Evolutionary conservation across 2,329 filamentous ascomycete genomes (phyloP), one percentile per base, ranked within the genome.

Genomic region (Plectosphaerella sp.): DNA sequence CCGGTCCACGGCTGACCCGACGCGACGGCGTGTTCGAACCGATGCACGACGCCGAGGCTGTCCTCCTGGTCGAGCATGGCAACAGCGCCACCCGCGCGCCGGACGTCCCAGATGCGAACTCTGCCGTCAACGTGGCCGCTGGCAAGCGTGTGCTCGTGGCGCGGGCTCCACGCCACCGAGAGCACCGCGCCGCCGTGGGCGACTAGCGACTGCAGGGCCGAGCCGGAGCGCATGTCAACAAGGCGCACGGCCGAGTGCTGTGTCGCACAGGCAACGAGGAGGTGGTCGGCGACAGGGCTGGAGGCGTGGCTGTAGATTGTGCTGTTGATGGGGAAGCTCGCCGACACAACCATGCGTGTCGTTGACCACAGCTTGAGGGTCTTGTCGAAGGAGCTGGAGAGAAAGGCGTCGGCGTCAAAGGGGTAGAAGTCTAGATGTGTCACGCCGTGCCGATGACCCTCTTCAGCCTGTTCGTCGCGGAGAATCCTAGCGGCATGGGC

Each of bases 221-320:
- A 81, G 3, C 91, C 91, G 1, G 91, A 92, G 49, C 89, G 87
- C 35, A 97, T 77, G 64, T 97, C 93, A 6, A 97, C 83, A 7
- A 97, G 80, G 15, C 91, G 85, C 14, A 96, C 88, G 24, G 88
- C 80, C 7, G 90, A 89, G 64, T 94, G 86, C 57, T 95, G 91
- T 1, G 91, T 95, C 1, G 89, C 92, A 62, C 91, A 94, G 10
- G 93, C 91, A 10, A 97, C 88, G 4, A 96, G 79, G 0, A 96
- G 76, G 62, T 91, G 79, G 49, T 82, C 73, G 52, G 90, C 80
- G 53, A 92, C 73, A 42, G 86, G 80, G 1, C 91, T 96, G 24
- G 89, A 78, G 1, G 88, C 84, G 66, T 96, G 91, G 1, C 87
- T 85, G 68, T 91, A 90, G 47, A 90, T 76, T 33, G 86, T 86